Base-by-base conservation (phyloP, 148 eudicot genomes). In the Chenopodium quinoa region DNA sequence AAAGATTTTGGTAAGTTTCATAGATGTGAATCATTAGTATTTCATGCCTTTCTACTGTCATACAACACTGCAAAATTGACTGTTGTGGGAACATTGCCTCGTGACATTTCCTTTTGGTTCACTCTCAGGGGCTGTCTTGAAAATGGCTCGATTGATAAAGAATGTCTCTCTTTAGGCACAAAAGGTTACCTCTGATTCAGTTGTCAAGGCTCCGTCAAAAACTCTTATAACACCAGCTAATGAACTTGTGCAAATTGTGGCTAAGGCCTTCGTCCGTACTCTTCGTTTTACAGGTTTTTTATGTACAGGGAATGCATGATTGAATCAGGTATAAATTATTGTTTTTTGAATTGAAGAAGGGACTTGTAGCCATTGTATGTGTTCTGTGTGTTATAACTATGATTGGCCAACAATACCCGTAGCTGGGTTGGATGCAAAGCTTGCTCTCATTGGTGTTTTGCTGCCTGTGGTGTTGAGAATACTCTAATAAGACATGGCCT, bases 201-300 rank as follows among this genome's bases (percentile, higher is more conserved):
- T 81, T 75, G 88, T 83, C 83, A 92, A 89, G 82, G 90, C 90
- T 82, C 90, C 95, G 75, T 84, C 90, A 60, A 90, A 79, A 88
- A 94, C 88, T 63, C 83, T 92, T 63, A 91, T 94, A 62, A 89
- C 93, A 84, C 91, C 95, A 54, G 88, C 92, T 85, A 83, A 86
- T 66, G 99, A 96, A 77, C 87, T 96, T 80, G 95, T 92, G 75
- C 99, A 96, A 87, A 88, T 96, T 79, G 87, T 89, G 69, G 98
- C 97, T 37, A 94, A 93, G 99, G 99, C 92, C 75, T 52, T 81
- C 40, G 68, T 67, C 23, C n/a, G 3, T 82, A 31, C 63, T 52
- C 67, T 58, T 44, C 16, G 9, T 81, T 22, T 77, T 40, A 23
- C 8, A 29, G 29, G 10, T 40, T 29, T 20, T 13, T 1, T 58